Base-by-base conservation (phyloP, 108 stramenopile genomes). In the Cyclotella sp. region DNA sequence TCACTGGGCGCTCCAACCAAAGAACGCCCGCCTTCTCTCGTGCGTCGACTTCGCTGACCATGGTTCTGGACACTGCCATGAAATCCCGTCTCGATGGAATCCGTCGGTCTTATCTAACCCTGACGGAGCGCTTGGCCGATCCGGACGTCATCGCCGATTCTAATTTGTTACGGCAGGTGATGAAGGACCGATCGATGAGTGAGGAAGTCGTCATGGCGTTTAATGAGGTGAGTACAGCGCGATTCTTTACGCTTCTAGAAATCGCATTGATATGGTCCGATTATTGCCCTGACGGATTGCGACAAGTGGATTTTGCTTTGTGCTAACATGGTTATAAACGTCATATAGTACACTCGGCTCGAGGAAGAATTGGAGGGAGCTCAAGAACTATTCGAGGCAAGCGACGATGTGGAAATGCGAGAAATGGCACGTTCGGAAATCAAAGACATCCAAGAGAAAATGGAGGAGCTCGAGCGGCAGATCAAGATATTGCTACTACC, bases 341-440 rank as follows among this genome's bases (percentile, higher is more conserved):
- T 59, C 24, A 24, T 28, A 34, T 51, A 71, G 80, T 95, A 92
- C 79, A 67, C 49, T 13, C 63, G 75, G 22, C 84, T 93, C n/a
- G 76, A 73, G 13, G 82, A 84, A 54, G 93, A 94, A 65, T 72
- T 91, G 21, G 79, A 63, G 12, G 93, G 84, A 19, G 95, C 95
- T 5, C 79, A 71, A 68, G 95, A 93, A 68, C 60, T 96, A 22
- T 90, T 96, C 58, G 93, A 96, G n/a, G 89, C 87, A 13, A 88
- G 89, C 13, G 91, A 91, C 70, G 95, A 96, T 71, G 70, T 68
- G 26, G 95, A 96, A 45, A 84, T 96, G 91, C 85, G 76, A 61
- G 95, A 94, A 84, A 93, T 96, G 93, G 93, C 93, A 39, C 70
- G 91, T 28, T 70, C 81, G 12, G 95, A 94, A 80, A 87, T 93